These are phyloP conservation scores for Scheffersomyces segobiensis DNA, from an alignment of 1,139 yeast genomes.

Conservation along the genomic window DNA sequence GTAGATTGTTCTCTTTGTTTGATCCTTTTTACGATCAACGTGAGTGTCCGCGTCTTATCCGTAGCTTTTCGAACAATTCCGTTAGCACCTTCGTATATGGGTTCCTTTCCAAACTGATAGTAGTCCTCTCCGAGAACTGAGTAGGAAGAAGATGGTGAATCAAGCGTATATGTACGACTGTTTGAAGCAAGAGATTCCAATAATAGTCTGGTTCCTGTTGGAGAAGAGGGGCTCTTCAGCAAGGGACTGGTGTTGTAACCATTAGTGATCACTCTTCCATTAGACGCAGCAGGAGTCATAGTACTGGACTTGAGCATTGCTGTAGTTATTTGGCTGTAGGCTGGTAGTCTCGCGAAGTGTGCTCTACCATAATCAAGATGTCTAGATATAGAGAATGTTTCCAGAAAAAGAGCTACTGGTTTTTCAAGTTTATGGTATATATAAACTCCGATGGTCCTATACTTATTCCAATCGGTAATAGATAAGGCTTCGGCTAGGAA, in stretches of 20 bases:
- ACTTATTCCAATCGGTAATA: background rate
- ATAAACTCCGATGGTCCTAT: background rate
- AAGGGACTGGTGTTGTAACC: background rate
- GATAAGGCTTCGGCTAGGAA: background rate
- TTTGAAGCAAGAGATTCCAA: constrained; percentile 1
- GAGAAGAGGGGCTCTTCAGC: background rate
- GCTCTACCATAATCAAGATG: background rate
- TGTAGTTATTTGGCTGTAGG: background rate
- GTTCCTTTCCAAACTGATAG: constrained; percentile 23
- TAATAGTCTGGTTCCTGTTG: background rate
- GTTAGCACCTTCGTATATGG: constrained; percentile 48
- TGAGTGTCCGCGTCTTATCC: constrained; percentile 15
- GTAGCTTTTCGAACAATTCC: constrained; percentile 40
- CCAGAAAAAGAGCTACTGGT: background rate
- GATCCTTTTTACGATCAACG: constrained; percentile 31
- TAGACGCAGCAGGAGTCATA: background rate
- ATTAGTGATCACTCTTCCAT: background rate
- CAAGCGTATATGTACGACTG: background rate
- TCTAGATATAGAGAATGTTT: background rate
- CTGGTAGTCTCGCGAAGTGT: background rate
- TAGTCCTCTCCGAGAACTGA: constrained; percentile 15
- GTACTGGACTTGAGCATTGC: background rate
- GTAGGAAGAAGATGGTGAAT: background rate
- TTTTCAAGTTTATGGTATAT: no score
- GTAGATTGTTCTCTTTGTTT: constrained; percentile 15